Conservation (phyloP, 2,329 filamentous ascomycete genomes). For the Fusarium zealandicum region DNA sequence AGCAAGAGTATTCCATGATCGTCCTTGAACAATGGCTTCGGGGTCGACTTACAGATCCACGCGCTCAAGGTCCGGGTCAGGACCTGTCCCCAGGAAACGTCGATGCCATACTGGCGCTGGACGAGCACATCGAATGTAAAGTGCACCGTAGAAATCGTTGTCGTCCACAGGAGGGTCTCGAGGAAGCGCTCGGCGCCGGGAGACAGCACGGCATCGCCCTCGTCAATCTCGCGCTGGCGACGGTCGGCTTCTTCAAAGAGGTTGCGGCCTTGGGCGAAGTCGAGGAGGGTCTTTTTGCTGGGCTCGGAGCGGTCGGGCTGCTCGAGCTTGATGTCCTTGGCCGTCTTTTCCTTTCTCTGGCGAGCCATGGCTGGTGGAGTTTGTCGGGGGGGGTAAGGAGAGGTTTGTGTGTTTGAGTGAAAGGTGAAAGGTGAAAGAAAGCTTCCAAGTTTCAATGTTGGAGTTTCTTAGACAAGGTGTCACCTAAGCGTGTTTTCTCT, state of each 20-base stretch:
- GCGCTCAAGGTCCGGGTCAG: constrained; percentile 59
- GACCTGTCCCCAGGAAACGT: constrained; percentile 67
- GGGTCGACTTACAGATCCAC: constrained; percentile 55
- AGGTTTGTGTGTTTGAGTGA: constrained; percentile 6
- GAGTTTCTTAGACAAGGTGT: constrained; percentile 2
- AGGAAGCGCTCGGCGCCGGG: constrained; percentile 59
- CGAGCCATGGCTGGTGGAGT: constrained; percentile 52
- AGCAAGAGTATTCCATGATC: background rate
- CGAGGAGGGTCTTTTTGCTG: constrained; percentile 71
- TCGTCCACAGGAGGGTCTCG: constrained; percentile 64
- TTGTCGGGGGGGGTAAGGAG: background rate
- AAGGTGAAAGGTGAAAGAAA: no score
- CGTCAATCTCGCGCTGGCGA: constrained; percentile 46
- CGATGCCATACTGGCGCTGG: constrained; percentile 77
- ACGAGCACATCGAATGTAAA: constrained; percentile 82
- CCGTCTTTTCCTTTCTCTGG: constrained; percentile 57
- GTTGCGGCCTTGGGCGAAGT: constrained; percentile 72
- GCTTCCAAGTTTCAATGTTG: constrained; percentile 1
- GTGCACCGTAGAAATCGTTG: constrained; percentile 74
- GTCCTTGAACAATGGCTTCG: background rate
- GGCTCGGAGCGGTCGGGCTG: constrained; percentile 73
- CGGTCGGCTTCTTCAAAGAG: constrained; percentile 60
- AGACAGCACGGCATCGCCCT: constrained; percentile 49
- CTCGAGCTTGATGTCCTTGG: constrained; percentile 64
- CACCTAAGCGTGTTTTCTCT: background rate